These are phyloP conservation scores for Aspergillus sp. DNA, from an alignment of 2,329 filamentous ascomycete species.

Conservation along the genomic window DNA sequence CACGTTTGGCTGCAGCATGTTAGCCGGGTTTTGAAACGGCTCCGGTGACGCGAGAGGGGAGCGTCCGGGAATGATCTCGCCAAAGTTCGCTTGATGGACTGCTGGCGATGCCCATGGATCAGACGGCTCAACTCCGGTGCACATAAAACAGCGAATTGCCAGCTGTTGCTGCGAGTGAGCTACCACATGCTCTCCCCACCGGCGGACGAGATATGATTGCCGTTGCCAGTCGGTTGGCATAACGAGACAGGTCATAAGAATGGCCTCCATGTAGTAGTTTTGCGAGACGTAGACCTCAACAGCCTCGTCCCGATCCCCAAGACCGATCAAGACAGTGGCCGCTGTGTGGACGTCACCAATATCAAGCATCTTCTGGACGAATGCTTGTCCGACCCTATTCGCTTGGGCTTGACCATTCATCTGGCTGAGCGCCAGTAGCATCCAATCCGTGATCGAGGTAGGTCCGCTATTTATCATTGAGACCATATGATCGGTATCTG, in stretches of 20 bases:
- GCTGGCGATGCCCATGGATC: slow-evolving; percentile 89
- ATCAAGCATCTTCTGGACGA: slow-evolving; percentile 87
- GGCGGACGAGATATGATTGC: slow-evolving; percentile 82
- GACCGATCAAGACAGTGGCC: slow-evolving; percentile 87
- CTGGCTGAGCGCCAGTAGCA: slow-evolving; percentile 87
- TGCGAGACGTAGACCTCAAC: slow-evolving; percentile 96
- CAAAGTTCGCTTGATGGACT: slow-evolving; percentile 64
- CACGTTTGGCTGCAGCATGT: slow-evolving; percentile 27
- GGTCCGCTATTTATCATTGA: slow-evolving; percentile 75
- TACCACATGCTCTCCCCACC: slow-evolving; percentile 93
- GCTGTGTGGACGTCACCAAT: slow-evolving; percentile 90
- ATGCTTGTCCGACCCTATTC: slow-evolving; percentile 87
- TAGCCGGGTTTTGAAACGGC: slow-evolving; percentile 51
- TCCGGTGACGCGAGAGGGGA: slow-evolving; percentile 54
- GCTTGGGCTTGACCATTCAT: slow-evolving; percentile 79
- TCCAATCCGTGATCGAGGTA: slow-evolving; percentile 96
- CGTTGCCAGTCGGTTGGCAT: slow-evolving; percentile 89
- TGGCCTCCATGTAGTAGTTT: slow-evolving; percentile 87
- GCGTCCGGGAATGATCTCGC: slow-evolving; percentile 31
- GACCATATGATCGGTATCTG: slow-evolving; percentile 78
- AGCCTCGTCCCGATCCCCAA: slow-evolving; percentile 91
- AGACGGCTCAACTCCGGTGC: slow-evolving; percentile 80
- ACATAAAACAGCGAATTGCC: slow-evolving; percentile 90
- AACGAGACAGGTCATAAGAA: slow-evolving; percentile 82
- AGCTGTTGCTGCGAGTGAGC: slow-evolving; percentile 85